phyloP scores from a whole-genome alignment of 305 asterid genomes.

The Rubia occidens region DNA sequence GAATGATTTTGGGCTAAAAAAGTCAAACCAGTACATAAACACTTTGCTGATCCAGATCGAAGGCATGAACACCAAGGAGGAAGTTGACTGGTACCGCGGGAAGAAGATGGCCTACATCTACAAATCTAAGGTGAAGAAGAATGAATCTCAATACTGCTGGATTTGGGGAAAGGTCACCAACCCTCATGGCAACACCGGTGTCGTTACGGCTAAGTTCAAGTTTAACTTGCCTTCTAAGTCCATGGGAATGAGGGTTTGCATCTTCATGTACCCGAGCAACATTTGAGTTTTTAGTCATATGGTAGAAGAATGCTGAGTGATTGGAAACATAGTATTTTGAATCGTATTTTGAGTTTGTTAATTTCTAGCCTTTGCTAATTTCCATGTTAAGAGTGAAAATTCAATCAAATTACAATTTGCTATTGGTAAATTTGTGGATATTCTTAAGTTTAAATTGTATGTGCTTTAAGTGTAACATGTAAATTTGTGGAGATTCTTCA shows the following conservation, averaged over 20 bases:
- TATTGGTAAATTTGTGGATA: too few relatives aligned
- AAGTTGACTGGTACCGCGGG: conserved; percentile 77
- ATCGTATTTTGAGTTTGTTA: neutral
- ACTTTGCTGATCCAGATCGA: conserved; percentile 79
- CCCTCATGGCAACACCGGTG: conserved; percentile 83
- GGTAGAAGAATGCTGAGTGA: conserved; percentile 14
- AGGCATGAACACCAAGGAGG: conserved; percentile 86
- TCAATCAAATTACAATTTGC: neutral
- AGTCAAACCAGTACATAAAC: conserved; percentile 85
- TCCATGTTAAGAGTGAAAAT: neutral
- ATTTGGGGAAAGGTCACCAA: conserved; percentile 87
- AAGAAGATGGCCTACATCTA: conserved; percentile 79
- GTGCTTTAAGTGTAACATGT: too few relatives aligned
- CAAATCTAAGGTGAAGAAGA: conserved; percentile 83
- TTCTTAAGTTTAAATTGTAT: too few relatives aligned
- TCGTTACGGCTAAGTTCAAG: conserved; percentile 71
- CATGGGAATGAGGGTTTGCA: conserved; percentile 74
- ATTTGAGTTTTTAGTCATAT: conserved; percentile 34
- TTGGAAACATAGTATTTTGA: conserved; percentile 14
- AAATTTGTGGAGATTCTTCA: too few relatives aligned
- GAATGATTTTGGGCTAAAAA: conserved; percentile 13
- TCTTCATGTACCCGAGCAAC: conserved; percentile 80
- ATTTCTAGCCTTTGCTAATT: neutral
- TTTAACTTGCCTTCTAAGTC: conserved; percentile 78
- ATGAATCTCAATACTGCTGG: conserved; percentile 77